Conservation (phyloP, 1,284 basidiomycete genomes). For the Somion occarium region DNA sequence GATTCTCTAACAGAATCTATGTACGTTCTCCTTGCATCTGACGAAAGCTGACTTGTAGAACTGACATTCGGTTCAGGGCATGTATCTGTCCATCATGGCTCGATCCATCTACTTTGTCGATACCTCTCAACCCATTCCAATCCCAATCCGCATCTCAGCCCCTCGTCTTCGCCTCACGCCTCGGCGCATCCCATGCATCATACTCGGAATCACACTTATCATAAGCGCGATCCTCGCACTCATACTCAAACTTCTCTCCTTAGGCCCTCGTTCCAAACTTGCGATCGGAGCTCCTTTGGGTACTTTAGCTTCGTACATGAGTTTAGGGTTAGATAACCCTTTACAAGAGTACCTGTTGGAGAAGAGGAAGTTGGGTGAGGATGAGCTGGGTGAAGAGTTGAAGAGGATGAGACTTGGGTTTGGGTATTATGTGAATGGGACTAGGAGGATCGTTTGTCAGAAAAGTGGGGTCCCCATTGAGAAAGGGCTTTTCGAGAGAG, state of each 20-base stretch:
- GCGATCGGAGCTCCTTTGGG: not conserved
- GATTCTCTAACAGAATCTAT: conserved; percentile 38
- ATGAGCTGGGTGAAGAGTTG: not conserved
- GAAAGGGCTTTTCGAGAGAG: too few relatives aligned
- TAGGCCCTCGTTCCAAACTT: not conserved
- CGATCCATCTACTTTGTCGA: conserved; percentile 45
- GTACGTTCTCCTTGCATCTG: conserved; percentile 29
- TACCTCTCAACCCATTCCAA: conserved; percentile 25
- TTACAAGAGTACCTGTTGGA: not conserved
- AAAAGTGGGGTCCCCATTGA: not conserved
- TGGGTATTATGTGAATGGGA: not conserved
- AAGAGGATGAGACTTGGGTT: not conserved
- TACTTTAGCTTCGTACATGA: not conserved
- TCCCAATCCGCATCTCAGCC: not conserved
- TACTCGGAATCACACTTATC: not conserved
- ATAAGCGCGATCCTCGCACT: not conserved
- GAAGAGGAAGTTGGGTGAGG: not conserved
- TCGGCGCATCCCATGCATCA: not conserved
- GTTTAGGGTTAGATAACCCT: not conserved
- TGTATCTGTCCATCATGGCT: conserved; percentile 48
- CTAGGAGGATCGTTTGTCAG: not conserved
- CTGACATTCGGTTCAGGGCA: conserved; percentile 26
- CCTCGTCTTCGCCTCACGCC: not conserved
- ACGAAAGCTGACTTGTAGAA: not conserved
- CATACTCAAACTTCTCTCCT: not conserved